These are phyloP conservation scores for Alternaria dauci DNA, from an alignment of 2,329 filamentous ascomycete genomes.

Conservation along the genomic window DNA sequence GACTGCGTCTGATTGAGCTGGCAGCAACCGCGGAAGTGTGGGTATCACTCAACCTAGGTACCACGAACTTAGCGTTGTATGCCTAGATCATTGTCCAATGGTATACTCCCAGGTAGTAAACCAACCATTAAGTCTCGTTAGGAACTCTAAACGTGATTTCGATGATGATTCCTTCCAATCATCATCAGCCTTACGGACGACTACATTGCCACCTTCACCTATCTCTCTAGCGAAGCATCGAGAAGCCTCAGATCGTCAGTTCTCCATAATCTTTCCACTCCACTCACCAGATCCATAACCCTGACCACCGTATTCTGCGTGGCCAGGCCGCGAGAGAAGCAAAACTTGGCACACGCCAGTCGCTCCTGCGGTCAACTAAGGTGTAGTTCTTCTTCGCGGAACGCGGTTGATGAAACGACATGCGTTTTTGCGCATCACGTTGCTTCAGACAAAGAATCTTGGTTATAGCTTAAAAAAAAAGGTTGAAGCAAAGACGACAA, in stretches of 20 bases:
- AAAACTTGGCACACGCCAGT: background rate
- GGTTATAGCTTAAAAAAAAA: background rate
- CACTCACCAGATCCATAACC: background rate
- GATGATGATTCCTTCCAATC: background rate
- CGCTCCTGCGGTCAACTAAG: background rate
- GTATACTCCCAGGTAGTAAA: background rate
- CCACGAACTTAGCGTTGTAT: background rate
- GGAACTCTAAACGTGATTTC: background rate
- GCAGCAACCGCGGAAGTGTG: background rate
- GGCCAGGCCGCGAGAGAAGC: background rate
- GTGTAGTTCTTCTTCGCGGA: background rate
- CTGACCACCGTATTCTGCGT: background rate
- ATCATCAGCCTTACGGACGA: background rate
- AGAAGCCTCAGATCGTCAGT: background rate
- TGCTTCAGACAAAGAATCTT: constrained; percentile 3
- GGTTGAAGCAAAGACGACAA: background rate
- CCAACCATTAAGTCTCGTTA: background rate
- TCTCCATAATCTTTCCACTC: background rate
- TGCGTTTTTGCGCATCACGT: background rate
- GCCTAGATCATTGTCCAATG: background rate
- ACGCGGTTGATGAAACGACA: background rate
- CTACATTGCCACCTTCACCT: background rate
- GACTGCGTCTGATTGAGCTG: background rate
- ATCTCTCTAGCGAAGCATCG: background rate
- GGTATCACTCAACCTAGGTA: background rate